These are phyloP conservation scores for Cladobotryum protrusum DNA, from an alignment of 2,329 filamentous ascomycete species.

Conservation along the genomic window DNA sequence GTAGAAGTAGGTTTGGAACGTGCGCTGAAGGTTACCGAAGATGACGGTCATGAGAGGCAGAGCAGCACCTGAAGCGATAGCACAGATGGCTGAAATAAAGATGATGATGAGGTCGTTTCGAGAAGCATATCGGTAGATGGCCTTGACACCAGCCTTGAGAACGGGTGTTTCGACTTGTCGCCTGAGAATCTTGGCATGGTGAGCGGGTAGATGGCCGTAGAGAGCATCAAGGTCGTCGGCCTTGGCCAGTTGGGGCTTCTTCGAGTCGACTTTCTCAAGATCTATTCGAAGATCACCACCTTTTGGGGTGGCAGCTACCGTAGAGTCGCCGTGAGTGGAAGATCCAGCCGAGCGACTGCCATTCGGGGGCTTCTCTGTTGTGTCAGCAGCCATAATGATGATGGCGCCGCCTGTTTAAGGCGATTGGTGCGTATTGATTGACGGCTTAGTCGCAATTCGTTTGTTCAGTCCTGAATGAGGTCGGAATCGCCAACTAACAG, in stretches of 20 bases:
- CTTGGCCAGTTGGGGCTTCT: constrained; percentile 9
- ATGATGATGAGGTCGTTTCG: constrained; percentile 60
- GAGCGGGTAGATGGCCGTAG: constrained; percentile 55
- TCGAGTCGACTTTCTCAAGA: constrained; percentile 10
- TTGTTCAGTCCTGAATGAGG: no score
- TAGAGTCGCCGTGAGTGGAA: constrained; percentile 8
- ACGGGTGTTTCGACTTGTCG: constrained; percentile 61
- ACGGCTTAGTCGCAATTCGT: no score
- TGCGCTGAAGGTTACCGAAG: constrained; percentile 69
- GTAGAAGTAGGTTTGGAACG: constrained; percentile 50
- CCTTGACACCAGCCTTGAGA: constrained; percentile 56
- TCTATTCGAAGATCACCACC: not conserved
- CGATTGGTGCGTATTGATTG: no score
- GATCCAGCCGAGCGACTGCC: not conserved
- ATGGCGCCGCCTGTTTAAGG: not conserved
- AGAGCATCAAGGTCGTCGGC: constrained; percentile 43
- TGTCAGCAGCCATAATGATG: not conserved
- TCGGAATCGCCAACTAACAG: no score
- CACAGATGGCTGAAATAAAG: constrained; percentile 51
- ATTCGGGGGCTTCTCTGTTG: not conserved
- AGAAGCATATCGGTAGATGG: constrained; percentile 66
- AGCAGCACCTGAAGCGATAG: constrained; percentile 67
- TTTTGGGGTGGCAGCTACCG: constrained; percentile 5
- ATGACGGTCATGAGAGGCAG: constrained; percentile 76
- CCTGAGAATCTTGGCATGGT: constrained; percentile 62